Evolutionary conservation across 148 eudicot species (phyloP).

Genomic region (Rhododendron molle): DNA sequence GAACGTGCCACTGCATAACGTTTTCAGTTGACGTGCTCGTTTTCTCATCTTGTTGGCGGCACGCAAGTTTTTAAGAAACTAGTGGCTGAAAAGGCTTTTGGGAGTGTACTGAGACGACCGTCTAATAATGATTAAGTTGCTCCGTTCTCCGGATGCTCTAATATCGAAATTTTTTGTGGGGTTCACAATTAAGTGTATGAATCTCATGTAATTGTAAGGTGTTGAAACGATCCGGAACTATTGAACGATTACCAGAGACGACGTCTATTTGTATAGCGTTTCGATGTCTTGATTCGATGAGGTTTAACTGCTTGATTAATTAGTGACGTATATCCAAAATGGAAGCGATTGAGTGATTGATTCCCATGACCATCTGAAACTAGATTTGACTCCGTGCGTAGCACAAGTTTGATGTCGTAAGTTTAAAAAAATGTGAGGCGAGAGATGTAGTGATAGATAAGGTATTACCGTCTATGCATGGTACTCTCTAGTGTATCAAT

Average conservation of each 20-base stretch:
- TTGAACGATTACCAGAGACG: neutral
- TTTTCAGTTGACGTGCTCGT: neutral
- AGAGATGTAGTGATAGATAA: no score
- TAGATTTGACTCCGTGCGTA: no score
- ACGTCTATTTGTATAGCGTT: neutral
- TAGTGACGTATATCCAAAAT: neutral
- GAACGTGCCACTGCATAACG: neutral
- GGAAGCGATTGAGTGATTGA: neutral
- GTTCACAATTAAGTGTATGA: no score
- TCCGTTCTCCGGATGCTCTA: no score
- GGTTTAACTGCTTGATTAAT: neutral
- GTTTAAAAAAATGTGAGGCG: no score
- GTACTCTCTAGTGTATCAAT: no score
- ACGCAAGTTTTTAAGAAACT: neutral
- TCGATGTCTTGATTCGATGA: neutral
- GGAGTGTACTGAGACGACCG: neutral
- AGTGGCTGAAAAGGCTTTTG: neutral
- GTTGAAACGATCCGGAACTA: neutral
- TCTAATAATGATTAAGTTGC: no score
- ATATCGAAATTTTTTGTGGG: no score
- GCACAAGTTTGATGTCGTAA: no score
- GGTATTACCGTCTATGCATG: no score
- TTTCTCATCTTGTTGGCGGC: neutral
- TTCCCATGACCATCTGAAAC: neutral
- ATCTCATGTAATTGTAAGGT: no score